Conservation (phyloP, 78 protist species). For the Dictyostelium firmibasis region DNA sequence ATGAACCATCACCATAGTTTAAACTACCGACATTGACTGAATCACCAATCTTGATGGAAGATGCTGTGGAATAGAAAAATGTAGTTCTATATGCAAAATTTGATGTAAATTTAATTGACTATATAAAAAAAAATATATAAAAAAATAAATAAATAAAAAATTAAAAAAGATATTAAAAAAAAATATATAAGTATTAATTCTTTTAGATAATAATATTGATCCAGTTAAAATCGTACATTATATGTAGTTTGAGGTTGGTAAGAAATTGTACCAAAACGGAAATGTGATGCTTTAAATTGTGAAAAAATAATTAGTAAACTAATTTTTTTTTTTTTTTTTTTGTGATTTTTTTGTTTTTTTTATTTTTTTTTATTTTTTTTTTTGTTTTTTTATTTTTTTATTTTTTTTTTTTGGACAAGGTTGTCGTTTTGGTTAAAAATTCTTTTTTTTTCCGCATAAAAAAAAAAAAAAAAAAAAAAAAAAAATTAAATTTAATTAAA, state of each 20-base stretch:
- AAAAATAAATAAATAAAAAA: too few species aligned
- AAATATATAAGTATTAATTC: too few species aligned
- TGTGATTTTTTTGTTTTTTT: too few species aligned
- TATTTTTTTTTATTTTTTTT: too few species aligned
- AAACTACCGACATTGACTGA: background rate
- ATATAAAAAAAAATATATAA: background rate
- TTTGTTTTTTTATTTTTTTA: background rate
- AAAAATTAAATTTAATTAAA: too few species aligned
- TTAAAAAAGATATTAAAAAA: too few species aligned
- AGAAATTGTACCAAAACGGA: background rate
- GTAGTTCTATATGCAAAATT: constrained; percentile 16
- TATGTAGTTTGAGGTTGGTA: background rate
- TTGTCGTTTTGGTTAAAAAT: constrained; percentile 20
- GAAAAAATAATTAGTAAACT: background rate
- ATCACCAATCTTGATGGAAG: background rate
- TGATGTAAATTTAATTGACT: background rate
- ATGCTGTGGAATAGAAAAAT: background rate
- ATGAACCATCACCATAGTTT: background rate
- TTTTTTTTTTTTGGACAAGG: background rate
- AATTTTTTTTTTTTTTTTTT: too few species aligned
- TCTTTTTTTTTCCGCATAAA: too few species aligned
- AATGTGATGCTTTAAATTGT: background rate
- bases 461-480: background rate
- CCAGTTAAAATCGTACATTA: background rate
- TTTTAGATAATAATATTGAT: too few species aligned